Percentiles rank a stretch among this genome's conserved stretches.
phyloP scores from a whole-genome alignment of 2,329 filamentous ascomycete species.

The Arachnomyces sp. region DNA sequence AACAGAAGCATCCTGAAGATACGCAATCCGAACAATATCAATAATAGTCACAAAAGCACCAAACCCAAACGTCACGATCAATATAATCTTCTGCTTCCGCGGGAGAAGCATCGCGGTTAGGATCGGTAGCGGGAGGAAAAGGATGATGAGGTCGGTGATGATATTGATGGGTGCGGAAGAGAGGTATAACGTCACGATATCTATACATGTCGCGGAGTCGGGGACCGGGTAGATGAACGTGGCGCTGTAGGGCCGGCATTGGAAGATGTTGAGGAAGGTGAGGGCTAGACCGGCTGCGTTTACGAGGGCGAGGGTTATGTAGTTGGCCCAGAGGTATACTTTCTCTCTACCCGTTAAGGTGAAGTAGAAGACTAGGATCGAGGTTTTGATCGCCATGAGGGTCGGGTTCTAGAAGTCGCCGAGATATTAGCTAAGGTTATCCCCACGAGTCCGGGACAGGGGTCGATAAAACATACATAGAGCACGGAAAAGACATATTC shows the following conservation, averaged over 20 bases:
- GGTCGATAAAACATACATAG: conserved; percentile 39
- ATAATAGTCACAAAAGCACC: conserved; percentile 83
- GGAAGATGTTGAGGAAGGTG: conserved; percentile 79
- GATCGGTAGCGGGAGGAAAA: conserved; percentile 82
- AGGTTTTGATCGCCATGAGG: conserved; percentile 85
- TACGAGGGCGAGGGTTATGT: conserved; percentile 67
- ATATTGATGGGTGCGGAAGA: conserved; percentile 84
- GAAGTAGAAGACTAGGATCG: conserved; percentile 86
- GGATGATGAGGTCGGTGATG: conserved; percentile 78
- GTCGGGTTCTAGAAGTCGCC: conserved; percentile 61
- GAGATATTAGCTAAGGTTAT: conserved; percentile 3
- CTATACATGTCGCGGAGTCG: conserved; percentile 45
- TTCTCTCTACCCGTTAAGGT: conserved; percentile 71
- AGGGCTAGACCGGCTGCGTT: conserved; percentile 71
- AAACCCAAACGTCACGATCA: conserved; percentile 77
- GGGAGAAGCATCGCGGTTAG: conserved; percentile 80
- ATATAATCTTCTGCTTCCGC: conserved; percentile 75
- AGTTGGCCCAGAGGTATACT: conserved; percentile 74
- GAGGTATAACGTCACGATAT: conserved; percentile 58
- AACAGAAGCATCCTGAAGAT: conserved; percentile 65
- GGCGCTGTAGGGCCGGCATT: conserved; percentile 68
- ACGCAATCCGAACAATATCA: conserved; percentile 83
- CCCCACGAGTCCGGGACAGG: conserved; percentile 5
- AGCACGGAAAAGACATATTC: conserved; percentile 56
- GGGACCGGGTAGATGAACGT: conserved; percentile 53